Evolutionary conservation across 805 yeast species (phyloP).

Genomic region (Kodamaea sagamina): DNA sequence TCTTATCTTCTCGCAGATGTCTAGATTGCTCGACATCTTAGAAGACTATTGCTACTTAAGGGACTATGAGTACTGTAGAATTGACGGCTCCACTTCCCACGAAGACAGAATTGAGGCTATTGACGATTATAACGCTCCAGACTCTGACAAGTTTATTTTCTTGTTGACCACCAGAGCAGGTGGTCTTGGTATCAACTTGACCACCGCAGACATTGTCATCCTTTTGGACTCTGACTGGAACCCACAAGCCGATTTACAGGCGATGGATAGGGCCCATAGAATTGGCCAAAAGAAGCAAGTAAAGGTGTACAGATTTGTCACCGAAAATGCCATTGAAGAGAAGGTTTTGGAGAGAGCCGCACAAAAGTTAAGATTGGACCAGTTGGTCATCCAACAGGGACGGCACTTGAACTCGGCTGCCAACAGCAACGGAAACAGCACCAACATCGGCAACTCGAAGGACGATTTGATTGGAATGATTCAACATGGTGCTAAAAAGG

Average conservation of each 20-base stretch:
- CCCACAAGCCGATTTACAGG: constrained; percentile 96
- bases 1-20: constrained; percentile 91
- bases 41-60: constrained; percentile 91
- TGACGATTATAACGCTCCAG: constrained; percentile 85
- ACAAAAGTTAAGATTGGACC: constrained; percentile 88
- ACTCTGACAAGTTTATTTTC: constrained; percentile 79
- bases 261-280: constrained; percentile 98
- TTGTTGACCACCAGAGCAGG: constrained; percentile 94
- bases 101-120: constrained; percentile 91
- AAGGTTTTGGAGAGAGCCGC: constrained; percentile 95
- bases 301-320: constrained; percentile 85
- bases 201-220: constrained; percentile 88
- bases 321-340: constrained; percentile 95
- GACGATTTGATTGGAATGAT: constrained; percentile 94
- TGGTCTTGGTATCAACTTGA: constrained; percentile 91
- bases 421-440: constrained; percentile 37
- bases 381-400: constrained; percentile 94
- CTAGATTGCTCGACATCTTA: constrained; percentile 80
- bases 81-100: constrained; percentile 91
- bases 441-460: constrained; percentile 56
- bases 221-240: constrained; percentile 95
- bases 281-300: constrained; percentile 98
- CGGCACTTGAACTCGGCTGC: constrained; percentile 43
- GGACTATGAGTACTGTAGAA: constrained; percentile 83
- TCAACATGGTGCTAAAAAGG: constrained; percentile 92